Conservation (phyloP, 2,329 filamentous ascomycete genomes). For the Exophiala oligosperma region DNA sequence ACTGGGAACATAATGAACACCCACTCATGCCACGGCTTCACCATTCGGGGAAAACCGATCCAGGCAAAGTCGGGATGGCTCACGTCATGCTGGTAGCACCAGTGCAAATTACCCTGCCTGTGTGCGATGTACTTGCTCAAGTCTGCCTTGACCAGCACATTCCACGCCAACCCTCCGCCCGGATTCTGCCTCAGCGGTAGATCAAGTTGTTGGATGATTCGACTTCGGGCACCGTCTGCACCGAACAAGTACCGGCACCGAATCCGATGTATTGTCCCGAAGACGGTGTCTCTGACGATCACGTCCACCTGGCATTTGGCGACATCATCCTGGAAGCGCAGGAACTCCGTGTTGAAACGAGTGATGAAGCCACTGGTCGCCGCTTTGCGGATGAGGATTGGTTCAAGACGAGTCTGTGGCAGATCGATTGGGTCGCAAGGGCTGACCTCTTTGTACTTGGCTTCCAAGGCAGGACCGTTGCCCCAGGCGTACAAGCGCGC, state of each 20-base stretch:
- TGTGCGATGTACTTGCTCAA: slow-evolving; percentile 50
- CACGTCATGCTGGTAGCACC: slow-evolving; percentile 56
- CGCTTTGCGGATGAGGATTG: slow-evolving; percentile 41
- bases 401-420: slow-evolving; percentile 45
- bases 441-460: slow-evolving; percentile 43
- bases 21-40: slow-evolving; percentile 65
- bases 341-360: slow-evolving; percentile 40
- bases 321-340: slow-evolving; percentile 28
- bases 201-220: slow-evolving; percentile 46
- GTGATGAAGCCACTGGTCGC: slow-evolving; percentile 38
- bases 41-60: slow-evolving; percentile 56
- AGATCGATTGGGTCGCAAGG: slow-evolving; percentile 44
- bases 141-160: slow-evolving; percentile 52
- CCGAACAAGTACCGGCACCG: slow-evolving; percentile 60
- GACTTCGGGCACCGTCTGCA: slow-evolving; percentile 54
- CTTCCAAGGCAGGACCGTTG: slow-evolving; percentile 35
- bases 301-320: too few relatives aligned
- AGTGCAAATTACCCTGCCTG: slow-evolving; percentile 60
- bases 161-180: slow-evolving; percentile 51
- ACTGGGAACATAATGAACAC: slow-evolving; percentile 51
- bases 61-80: slow-evolving; percentile 54
- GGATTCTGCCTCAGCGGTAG: slow-evolving; percentile 48
- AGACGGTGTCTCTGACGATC: too few relatives aligned
- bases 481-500: slow-evolving; percentile 44
- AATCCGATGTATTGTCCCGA: slow-evolving; percentile 33